Evolutionary conservation across 176 grass and related monocot genomes (phyloP).

Genomic region (Chrysopogon serrulatus): DNA sequence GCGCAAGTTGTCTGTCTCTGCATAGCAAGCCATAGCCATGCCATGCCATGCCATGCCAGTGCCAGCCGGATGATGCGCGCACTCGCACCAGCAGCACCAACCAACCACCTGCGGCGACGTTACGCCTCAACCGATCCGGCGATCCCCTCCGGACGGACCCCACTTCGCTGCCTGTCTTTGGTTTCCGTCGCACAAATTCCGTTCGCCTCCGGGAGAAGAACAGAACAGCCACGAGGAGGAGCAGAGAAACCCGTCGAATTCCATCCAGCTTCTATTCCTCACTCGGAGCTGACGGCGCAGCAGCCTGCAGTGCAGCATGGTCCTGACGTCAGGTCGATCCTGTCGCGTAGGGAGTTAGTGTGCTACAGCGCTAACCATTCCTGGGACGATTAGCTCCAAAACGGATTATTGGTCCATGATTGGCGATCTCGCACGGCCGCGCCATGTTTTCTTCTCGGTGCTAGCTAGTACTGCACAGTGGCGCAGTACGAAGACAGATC

Average conservation of each 20-base stretch:
- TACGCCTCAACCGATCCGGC: constrained; percentile 4
- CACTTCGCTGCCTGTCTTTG: neutral
- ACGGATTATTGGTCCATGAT: neutral
- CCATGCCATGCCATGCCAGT: neutral
- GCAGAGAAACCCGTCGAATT: neutral
- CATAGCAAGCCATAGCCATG: neutral
- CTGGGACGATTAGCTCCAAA: neutral
- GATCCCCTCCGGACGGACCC: neutral
- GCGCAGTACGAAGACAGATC: neutral
- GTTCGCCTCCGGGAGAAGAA: neutral
- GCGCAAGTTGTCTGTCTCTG: neutral
- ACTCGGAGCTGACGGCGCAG: neutral
- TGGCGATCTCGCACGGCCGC: neutral
- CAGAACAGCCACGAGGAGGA: neutral
- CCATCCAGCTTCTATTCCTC: neutral
- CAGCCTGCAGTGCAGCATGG: neutral
- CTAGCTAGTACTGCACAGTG: no score
- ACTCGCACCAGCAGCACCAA: constrained; percentile 5
- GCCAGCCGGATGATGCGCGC: neutral
- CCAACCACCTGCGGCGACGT: neutral
- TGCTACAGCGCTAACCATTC: neutral
- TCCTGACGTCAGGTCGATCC: neutral
- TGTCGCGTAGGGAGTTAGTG: neutral
- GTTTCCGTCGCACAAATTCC: neutral
- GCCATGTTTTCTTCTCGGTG: neutral